A percentile compares a stretch with the other conserved stretches of the same genome.
Evolutionary conservation across 2,329 filamentous ascomycete genomes (phyloP).

Genomic region (Nothomitra cinnamomea): DNA sequence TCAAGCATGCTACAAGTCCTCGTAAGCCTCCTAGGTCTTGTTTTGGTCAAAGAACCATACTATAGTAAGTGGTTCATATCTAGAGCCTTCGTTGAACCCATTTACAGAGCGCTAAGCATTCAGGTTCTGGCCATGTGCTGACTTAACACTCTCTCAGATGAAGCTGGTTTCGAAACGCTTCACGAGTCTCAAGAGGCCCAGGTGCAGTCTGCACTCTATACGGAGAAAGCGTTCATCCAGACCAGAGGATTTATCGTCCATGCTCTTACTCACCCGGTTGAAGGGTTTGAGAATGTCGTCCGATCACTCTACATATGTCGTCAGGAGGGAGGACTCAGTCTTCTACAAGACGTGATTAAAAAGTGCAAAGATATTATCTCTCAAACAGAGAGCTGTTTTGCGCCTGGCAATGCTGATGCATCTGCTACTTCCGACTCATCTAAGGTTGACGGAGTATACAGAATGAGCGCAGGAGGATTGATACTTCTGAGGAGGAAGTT

Average conservation of each 20-base stretch:
- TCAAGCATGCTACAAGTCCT: slow-evolving; percentile 5
- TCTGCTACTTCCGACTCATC: slow-evolving; percentile 11
- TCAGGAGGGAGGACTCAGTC: slow-evolving; percentile 19
- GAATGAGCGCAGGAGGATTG: slow-evolving; percentile 30
- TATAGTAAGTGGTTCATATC: slow-evolving; percentile 29
- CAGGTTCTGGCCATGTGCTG: slow-evolving; percentile 9
- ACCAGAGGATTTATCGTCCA: slow-evolving; percentile 33
- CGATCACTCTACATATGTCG: slow-evolving; percentile 31
- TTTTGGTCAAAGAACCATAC: slow-evolving; percentile 41
- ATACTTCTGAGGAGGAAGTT: slow-evolving; percentile 25
- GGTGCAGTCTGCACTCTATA: slow-evolving; percentile 32
- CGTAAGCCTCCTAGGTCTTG: slow-evolving; percentile 34
- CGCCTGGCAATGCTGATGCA: neutral
- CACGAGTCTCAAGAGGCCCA: slow-evolving; percentile 28
- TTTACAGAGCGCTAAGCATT: neutral
- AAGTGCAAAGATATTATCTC: slow-evolving; percentile 25
- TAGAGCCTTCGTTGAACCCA: neutral
- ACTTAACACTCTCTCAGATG: slow-evolving; percentile 25
- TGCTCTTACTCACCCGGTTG: slow-evolving; percentile 24
- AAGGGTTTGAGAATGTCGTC: slow-evolving; percentile 34
- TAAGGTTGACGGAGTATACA: slow-evolving; percentile 26
- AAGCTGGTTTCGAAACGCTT: slow-evolving; percentile 41
- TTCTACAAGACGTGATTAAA: slow-evolving; percentile 28
- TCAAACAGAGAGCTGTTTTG: slow-evolving; percentile 17
- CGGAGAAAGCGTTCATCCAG: slow-evolving; percentile 36